Evolutionary conservation across 352 stramenopile species (phyloP).

Genomic region (Pythium folliculosum): DNA sequence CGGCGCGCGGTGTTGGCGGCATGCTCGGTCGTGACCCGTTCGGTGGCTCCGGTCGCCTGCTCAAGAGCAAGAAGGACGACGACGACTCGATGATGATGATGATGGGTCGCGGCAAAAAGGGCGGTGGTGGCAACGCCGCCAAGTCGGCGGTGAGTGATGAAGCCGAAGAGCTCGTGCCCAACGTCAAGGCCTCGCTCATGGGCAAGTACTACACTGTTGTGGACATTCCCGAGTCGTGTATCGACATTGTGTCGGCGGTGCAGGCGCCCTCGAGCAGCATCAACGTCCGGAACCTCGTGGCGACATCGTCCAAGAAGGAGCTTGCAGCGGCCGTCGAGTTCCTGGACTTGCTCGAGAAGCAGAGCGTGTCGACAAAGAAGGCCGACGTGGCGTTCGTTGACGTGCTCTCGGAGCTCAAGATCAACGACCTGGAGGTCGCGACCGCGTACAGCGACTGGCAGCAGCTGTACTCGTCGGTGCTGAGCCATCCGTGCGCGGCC

Average conservation of each 20-base stretch:
- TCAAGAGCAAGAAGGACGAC: constrained; percentile 60
- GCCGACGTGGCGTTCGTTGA: constrained; percentile 58
- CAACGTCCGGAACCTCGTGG: constrained; percentile 67
- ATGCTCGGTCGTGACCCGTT: constrained; percentile 13
- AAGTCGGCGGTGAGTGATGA: constrained; percentile 2
- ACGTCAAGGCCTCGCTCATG: constrained; percentile 55
- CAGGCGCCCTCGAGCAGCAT: constrained; percentile 34
- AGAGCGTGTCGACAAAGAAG: constrained; percentile 50
- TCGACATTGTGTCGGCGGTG: constrained; percentile 63
- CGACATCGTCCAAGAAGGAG: constrained; percentile 70
- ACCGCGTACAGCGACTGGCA: constrained; percentile 68
- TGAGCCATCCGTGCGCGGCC: constrained; percentile 51
- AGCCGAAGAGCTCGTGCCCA: constrained; percentile 54
- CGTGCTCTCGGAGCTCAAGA: constrained; percentile 69
- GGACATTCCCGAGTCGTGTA: constrained; percentile 77
- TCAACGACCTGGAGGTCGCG: constrained; percentile 79
- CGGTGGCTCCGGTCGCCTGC: constrained; percentile 36
- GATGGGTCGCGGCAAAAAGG: constrained; percentile 23
- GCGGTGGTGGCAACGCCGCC: background rate
- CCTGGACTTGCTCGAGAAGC: constrained; percentile 76
- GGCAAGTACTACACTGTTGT: constrained; percentile 72
- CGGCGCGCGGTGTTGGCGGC: background rate
- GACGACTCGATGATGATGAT: constrained; percentile 59
- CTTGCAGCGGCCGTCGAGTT: constrained; percentile 69
- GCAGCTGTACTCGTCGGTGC: constrained; percentile 50